Conservation (phyloP, 345 rosid species). For the Sonneratia caseolaris region DNA sequence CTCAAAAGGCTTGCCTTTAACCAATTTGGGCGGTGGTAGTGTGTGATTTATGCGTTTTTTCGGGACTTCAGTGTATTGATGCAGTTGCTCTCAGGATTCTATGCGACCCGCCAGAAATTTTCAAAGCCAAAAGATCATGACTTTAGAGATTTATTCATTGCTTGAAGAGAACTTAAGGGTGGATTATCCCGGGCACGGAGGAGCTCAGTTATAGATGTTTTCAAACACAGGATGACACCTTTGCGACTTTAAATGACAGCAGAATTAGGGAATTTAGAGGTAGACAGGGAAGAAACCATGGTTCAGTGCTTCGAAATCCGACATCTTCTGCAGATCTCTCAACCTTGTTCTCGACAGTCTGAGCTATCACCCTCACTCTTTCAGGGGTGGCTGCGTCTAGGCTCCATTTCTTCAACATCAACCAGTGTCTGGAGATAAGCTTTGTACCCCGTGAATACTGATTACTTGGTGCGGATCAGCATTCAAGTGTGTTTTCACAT, state of each 20-base stretch:
- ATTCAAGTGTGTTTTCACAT: neutral
- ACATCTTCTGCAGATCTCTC: too few species aligned
- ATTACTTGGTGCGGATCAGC: too few species aligned
- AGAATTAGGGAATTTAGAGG: neutral
- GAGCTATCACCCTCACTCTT: too few species aligned
- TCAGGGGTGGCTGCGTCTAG: too few species aligned
- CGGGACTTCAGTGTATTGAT: neutral
- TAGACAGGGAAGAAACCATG: neutral
- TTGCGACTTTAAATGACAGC: neutral
- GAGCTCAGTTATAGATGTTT: constrained; percentile 82
- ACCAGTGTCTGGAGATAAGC: too few species aligned
- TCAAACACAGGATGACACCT: constrained; percentile 34
- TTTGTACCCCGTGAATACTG: too few species aligned
- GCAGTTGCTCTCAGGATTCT: constrained; percentile 85
- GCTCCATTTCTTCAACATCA: too few species aligned
- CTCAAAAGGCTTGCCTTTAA: neutral
- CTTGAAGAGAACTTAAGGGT: constrained; percentile 27
- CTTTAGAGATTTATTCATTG: constrained; percentile 69
- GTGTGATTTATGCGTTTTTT: too few species aligned
- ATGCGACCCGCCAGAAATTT: constrained; percentile 51
- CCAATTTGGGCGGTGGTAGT: neutral
- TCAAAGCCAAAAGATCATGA: constrained; percentile 75
- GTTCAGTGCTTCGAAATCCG: too few species aligned
- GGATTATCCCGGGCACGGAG: constrained; percentile 84
- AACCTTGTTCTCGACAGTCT: too few species aligned